Evolutionary conservation across 139 green algal genomes (phyloP), one percentile per base, ranked within the genome.

Genomic region (Micractinium conductrix): DNA sequence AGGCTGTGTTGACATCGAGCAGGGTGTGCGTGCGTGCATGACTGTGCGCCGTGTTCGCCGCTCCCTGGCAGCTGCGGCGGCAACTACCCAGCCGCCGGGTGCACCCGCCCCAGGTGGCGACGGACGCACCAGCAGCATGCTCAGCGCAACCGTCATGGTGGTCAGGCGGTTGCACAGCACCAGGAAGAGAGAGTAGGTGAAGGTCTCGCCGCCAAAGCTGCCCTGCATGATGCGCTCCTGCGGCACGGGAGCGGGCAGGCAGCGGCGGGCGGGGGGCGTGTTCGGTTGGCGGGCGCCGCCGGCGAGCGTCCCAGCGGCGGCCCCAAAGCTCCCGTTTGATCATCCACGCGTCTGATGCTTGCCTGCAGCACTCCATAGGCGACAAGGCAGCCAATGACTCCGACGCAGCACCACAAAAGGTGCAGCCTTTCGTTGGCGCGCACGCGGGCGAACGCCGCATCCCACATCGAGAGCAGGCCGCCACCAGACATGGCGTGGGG

Each of bases 151-250:
- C 10, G 73, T 35, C 60, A 91, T 92, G 3, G 96, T 96, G n/a
- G 97, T 55, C 4, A 97, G 70, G 22, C 97, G 93, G 87, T 99
- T 99, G 89, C 91, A 97, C 17, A 99, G 91, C 70, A 99, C 97
- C 42, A 99, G 87, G 82, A 99, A 98, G 8, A 99, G 88, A 0
- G 93, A 97, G 80, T 93, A 94, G 53, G 93, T 96, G 88, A 99
- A 99, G 4, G 84, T 79, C 85, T 97, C 96, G 19, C 79, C 71
- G 14, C 94, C 89, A 63, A 89, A 87, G 42, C 88, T 89, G 42
- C 88, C 67, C 28, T 93, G 95, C 95, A 99, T 99, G 84, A 99
- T 98, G 33, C 93, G 90, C 87, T 99, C 97, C 95, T 99, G 93
- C 87, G 88, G 26, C 6, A 5, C 4, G 48, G 35, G 26, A 26